Percentiles rank a stretch among this genome's conserved stretches.
Evolutionary conservation across 2,329 filamentous ascomycete genomes (phyloP).

Genomic region (Fusarium virguliforme): DNA sequence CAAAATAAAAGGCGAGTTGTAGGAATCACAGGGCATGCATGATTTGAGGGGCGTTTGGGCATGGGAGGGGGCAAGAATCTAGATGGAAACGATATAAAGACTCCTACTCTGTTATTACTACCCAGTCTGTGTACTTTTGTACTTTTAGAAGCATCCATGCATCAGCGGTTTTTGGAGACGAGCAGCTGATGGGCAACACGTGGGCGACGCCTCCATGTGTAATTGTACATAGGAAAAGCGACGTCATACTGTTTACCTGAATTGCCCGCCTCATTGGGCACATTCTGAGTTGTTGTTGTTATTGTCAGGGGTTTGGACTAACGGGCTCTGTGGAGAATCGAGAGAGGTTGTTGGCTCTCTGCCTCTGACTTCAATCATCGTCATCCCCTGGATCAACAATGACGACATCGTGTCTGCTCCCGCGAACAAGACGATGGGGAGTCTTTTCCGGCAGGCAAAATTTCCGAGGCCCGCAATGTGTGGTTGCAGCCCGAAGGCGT

Average conservation of each 20-base stretch:
- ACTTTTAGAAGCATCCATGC: constrained; percentile 53
- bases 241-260: constrained; percentile 36
- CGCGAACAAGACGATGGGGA: constrained; percentile 14
- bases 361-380: background rate
- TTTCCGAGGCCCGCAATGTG: constrained; percentile 43
- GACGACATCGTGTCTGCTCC: constrained; percentile 22
- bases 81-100: constrained; percentile 53
- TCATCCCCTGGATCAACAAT: constrained; percentile 9
- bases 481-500: constrained; percentile 35
- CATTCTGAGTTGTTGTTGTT: constrained; percentile 25
- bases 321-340: background rate
- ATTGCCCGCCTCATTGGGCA: constrained; percentile 13
- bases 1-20: constrained; percentile 16
- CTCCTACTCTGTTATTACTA: constrained; percentile 52
- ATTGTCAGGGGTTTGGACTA: constrained; percentile 5
- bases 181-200: constrained; percentile 32
- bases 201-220: constrained; percentile 45
- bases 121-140: constrained; percentile 46
- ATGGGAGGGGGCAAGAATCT: constrained; percentile 46
- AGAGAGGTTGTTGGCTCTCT: background rate
- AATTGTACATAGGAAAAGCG: constrained; percentile 50
- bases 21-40: constrained; percentile 33
- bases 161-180: constrained; percentile 42
- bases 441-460: constrained; percentile 20
- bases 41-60: constrained; percentile 51